phyloP scores from a whole-genome alignment of 2,329 filamentous ascomycete species.

The Aspergillus brunneoviolaceus region DNA sequence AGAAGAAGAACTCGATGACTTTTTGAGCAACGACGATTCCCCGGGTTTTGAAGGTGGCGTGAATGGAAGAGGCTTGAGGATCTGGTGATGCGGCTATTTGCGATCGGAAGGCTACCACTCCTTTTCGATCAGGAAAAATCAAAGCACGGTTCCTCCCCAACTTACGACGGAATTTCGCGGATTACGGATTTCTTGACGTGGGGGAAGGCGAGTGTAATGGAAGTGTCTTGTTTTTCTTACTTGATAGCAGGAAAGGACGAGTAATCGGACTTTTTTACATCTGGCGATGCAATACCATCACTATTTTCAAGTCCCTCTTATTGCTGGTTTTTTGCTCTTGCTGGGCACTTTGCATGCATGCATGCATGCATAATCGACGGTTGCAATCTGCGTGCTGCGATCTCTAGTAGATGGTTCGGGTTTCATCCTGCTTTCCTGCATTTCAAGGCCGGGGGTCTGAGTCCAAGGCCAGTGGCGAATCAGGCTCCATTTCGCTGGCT shows the following conservation, averaged over 20 bases:
- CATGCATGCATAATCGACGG: background rate
- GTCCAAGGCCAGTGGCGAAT: background rate
- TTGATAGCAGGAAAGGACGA: background rate
- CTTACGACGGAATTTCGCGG: background rate
- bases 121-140: background rate
- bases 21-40: conserved; percentile 6
- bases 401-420: background rate
- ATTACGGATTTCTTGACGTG: background rate
- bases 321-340: background rate
- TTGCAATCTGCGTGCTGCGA: background rate
- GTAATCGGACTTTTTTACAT: conserved; percentile 1
- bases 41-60: conserved; percentile 3
- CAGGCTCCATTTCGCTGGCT: too few relatives aligned
- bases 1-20: conserved; percentile 2
- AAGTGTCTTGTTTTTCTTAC: background rate
- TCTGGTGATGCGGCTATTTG: conserved; percentile 3
- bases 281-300: conserved; percentile 5
- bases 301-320: conserved; percentile 5
- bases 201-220: background rate
- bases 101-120: background rate
- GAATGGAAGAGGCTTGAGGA: conserved; percentile 1
- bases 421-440: background rate
- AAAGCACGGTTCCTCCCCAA: background rate
- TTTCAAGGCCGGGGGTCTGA: background rate
- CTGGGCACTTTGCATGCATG: background rate